Evolutionary conservation across 2,329 filamentous ascomycete genomes (phyloP).

Genomic region (Endocalyx cinctus): DNA sequence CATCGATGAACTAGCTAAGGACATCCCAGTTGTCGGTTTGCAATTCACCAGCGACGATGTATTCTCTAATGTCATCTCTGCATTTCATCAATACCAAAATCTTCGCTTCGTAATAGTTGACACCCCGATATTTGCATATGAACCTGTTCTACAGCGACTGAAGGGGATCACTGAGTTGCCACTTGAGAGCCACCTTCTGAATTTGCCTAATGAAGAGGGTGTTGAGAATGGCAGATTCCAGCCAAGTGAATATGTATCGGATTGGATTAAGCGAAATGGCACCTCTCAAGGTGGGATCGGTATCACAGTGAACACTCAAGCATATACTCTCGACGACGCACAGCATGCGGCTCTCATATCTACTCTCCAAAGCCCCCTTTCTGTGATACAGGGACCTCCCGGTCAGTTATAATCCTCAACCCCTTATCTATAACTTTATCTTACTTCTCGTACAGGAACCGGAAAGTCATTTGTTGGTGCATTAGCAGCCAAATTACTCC

Average conservation of each 20-base stretch:
- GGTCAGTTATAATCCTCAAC: no score
- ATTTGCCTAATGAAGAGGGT: no score
- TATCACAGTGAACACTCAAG: constrained; percentile 8
- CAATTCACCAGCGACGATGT: constrained; percentile 39
- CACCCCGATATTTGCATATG: constrained; percentile 61
- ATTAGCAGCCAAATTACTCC: constrained; percentile 49
- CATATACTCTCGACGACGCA: constrained; percentile 1
- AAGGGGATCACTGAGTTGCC: constrained; percentile 51
- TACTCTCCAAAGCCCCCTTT: no score
- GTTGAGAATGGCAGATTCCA: no score
- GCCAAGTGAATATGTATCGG: no score
- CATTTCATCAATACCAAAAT: constrained; percentile 8
- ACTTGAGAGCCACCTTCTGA: constrained; percentile 49
- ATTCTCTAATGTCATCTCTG: constrained; percentile 1
- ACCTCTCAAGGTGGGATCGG: no score
- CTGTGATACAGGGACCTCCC: constrained; percentile 68
- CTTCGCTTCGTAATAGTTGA: constrained; percentile 53
- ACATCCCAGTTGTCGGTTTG: constrained; percentile 44
- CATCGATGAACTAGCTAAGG: constrained; percentile 35
- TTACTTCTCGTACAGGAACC: no score
- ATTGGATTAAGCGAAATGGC: no score
- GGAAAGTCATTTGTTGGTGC: constrained; percentile 72
- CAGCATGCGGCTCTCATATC: constrained; percentile 2
- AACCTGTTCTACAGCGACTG: constrained; percentile 57
- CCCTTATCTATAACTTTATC: no score